A percentile compares a stretch with the other conserved stretches of the same genome.
phyloP scores from a whole-genome alignment of 129 eudicot genomes.

The Rutidosis leptorrhynchoides region DNA sequence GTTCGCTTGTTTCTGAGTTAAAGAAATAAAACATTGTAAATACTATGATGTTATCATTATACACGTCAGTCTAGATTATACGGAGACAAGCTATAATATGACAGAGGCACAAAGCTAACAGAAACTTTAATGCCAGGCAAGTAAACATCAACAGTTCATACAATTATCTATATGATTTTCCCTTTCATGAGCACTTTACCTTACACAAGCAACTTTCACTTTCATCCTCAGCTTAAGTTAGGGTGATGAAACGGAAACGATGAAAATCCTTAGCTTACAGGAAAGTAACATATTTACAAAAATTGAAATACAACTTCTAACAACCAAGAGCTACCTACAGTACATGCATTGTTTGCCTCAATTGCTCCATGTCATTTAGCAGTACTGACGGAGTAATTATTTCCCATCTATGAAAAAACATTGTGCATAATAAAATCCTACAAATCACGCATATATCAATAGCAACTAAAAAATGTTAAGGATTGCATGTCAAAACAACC shows the following conservation, averaged over 20 bases:
- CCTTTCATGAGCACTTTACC: constrained; percentile 7
- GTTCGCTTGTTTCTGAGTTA: constrained; percentile 76
- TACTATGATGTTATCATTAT: constrained; percentile 9
- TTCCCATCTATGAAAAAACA: constrained; percentile 9
- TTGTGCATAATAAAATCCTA: too few relatives aligned
- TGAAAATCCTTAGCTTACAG: neutral
- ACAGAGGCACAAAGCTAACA: neutral
- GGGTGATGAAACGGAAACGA: neutral
- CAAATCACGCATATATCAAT: too few relatives aligned
- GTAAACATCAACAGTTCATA: neutral
- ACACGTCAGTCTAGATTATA: neutral
- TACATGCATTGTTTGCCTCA: neutral
- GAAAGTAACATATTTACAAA: neutral
- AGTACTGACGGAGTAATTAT: neutral
- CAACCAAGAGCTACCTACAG: neutral
- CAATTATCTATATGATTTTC: neutral
- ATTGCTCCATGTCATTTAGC: neutral
- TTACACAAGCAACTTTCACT: constrained; percentile 4
- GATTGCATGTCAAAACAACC: neutral
- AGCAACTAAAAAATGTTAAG: too few relatives aligned
- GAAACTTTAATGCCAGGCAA: constrained; percentile 1
- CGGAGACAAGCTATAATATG: constrained; percentile 10
- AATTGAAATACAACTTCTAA: neutral
- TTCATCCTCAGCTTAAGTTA: constrained; percentile 12
- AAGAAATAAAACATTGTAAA: constrained; percentile 1